Percentiles rank a stretch among this genome's conserved stretches.
Conservation (phyloP, 495 filamentous ascomycete genomes). For the Xylaria cubensis region DNA sequence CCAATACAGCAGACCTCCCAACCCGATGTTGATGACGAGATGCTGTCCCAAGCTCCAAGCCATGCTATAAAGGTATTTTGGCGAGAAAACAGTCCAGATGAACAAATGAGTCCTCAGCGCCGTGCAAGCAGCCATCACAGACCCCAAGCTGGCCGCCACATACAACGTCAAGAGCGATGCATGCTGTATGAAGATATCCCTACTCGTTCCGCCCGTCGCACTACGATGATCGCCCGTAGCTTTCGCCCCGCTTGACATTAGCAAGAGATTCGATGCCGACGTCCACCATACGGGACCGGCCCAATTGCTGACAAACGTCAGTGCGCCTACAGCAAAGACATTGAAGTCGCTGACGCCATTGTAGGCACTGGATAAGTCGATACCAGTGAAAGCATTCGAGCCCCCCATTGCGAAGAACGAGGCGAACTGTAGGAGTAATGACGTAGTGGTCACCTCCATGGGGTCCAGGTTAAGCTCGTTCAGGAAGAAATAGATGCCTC, state of each 20-base stretch:
- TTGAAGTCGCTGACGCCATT: constrained; percentile 79
- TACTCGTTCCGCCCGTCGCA: neutral
- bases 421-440: constrained; percentile 71
- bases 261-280: constrained; percentile 62
- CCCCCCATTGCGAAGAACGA: constrained; percentile 92
- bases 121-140: constrained; percentile 90
- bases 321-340: constrained; percentile 69
- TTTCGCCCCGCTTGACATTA: constrained; percentile 42
- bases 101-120: constrained; percentile 87
- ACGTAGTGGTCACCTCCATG: constrained; percentile 66
- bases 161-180: constrained; percentile 71
- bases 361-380: constrained; percentile 83
- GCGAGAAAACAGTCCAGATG: constrained; percentile 98
- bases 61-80: constrained; percentile 91
- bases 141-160: constrained; percentile 61
- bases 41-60: constrained; percentile 88
- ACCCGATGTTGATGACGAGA: constrained; percentile 68
- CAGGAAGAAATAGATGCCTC: constrained; percentile 62
- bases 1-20: constrained; percentile 64
- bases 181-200: constrained; percentile 51
- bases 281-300: constrained; percentile 89
- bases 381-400: constrained; percentile 88
- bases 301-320: constrained; percentile 93
- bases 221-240: neutral
- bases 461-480: constrained; percentile 51